These are phyloP conservation scores for Akanthomyces dipterigenus DNA, from an alignment of 2,329 filamentous ascomycete genomes.

Conservation along the genomic window DNA sequence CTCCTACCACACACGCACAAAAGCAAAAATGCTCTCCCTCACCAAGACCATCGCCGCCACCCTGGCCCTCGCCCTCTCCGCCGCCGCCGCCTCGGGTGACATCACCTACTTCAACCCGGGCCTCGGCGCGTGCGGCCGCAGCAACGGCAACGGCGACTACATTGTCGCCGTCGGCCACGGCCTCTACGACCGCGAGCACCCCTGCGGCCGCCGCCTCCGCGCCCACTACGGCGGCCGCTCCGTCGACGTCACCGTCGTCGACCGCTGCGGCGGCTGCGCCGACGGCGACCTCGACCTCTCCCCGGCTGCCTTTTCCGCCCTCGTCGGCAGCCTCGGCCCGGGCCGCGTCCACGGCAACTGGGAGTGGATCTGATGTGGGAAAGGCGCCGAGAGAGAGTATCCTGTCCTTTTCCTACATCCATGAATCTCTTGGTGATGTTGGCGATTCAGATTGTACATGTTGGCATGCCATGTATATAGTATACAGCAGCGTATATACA, in stretches of 20 bases:
- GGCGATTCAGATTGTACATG: background rate
- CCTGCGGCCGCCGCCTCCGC: slow-evolving; percentile 60
- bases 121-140: slow-evolving; percentile 63
- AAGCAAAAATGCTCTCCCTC: slow-evolving; percentile 17
- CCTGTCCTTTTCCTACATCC: background rate
- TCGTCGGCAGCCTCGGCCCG: slow-evolving; percentile 28
- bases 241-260: slow-evolving; percentile 59
- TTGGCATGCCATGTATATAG: background rate
- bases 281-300: slow-evolving; percentile 43
- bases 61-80: slow-evolving; percentile 10
- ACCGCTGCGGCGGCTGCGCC: slow-evolving; percentile 52
- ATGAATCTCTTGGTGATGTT: background rate
- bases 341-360: slow-evolving; percentile 21
- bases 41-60: slow-evolving; percentile 15
- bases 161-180: slow-evolving; percentile 61
- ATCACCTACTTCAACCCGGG: slow-evolving; percentile 52
- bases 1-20: too few relatives aligned
- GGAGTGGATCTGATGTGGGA: slow-evolving; percentile 19
- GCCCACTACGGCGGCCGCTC: slow-evolving; percentile 41
- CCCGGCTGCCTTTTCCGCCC: slow-evolving; percentile 36
- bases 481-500: background rate
- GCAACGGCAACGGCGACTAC: slow-evolving; percentile 44
- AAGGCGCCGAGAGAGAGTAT: too few relatives aligned
- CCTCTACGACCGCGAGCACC: slow-evolving; percentile 55
- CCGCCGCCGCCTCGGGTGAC: slow-evolving; percentile 7